Base-by-base conservation (phyloP, 2,329 filamentous ascomycete species). In the Clarireedia homoeocarpa region DNA sequence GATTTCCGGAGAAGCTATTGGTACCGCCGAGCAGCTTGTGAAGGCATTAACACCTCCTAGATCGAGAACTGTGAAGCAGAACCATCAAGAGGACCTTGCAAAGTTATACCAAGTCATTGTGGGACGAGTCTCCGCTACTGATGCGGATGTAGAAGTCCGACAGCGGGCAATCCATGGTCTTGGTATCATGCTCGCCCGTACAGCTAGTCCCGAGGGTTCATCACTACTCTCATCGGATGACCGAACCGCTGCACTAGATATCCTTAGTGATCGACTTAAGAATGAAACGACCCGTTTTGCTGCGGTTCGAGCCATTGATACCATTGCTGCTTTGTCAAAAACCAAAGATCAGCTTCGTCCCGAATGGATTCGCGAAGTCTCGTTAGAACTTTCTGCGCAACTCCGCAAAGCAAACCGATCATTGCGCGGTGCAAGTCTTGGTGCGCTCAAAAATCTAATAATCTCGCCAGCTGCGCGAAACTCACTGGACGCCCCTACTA, bases 41-140 rank as follows among this genome's bases (percentile, higher is more conserved):
- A 96, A 95, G 72, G 84, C 89, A n/a, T 84, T 95, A 36, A 96
- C 89, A 5, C 92, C 89, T 23, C 90, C 89, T n/a, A 83, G 89
- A 36, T 86, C 88, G 7, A 82, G 81, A 47, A 75, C 79, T 34
- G 82, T 81, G 42, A 84, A 84, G 10, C 77, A 82, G 56, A 86
- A 86, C 67, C 87, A 88, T 68, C 84, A 85, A 63, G 74, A 78
- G 9, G 85, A 95, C 64, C 72, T 99, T 46, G 80, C 85, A 47
- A 84, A 88, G 66, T 78, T 99, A 0, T 95, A 88, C 65, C 80
- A 89, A 7, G 84, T 89, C n/a, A 81, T 96, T 23, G 73, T 90
- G 36, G 81, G 86, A 55, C 84, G 89, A 39, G 86, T 91, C 48
- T 83, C 84, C 1, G 85, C 91, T 34, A 88, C 82, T 47, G 91